Base-by-base conservation (phyloP, 1,284 basidiomycete species). In the Sporisorium iseilematis-ciliati region DNA sequence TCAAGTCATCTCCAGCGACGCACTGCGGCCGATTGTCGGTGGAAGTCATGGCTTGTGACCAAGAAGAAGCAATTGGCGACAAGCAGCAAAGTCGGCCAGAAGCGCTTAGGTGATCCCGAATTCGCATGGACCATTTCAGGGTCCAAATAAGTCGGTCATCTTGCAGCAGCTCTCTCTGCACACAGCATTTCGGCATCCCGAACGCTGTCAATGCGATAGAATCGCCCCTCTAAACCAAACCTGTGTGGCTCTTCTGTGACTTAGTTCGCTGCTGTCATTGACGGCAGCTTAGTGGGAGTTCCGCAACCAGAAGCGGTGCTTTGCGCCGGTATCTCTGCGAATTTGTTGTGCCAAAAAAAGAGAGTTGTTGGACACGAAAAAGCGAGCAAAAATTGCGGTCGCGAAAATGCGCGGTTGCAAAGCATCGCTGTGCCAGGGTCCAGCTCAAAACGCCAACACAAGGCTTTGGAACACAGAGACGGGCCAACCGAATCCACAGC, bases 91-190 rank as follows among this genome's bases (percentile, higher is more conserved):
- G 14, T 46, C 46, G 26, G 46, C 46, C 16, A 48, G 25, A 2
- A 46, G 45, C 45, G 43, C 43, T 26, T 12, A 45, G 43, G 11
- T 45, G 23, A 43, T 11, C 18, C 11, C 29, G 29, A 41, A 41
- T 41, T 41, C 45, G 25, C 25, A 29, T 29, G 29, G 46, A 29
- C 46, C 46, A 29, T 7, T 48, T 48, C 26, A 48, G 46, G 46
- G 26, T 48, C 26, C 46, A 48, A 31, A 1, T 6, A 48, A 7
- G 46, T 8, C 26, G 7, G 5, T 31, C 26, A 29, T 29, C 46
- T 46, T 18, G 46, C 46, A 31, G 46, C 23, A 26, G 14, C 8
- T 18, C 16, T 41, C 3, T 18, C 40, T 18, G 40, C 40, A 41
- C n/a, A 18, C 40, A 20, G n/a, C n/a, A 42, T n/a, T 42, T 42